Percentiles rank a stretch among this genome's conserved stretches.
Evolutionary conservation across 345 rosid genomes (phyloP).

Genomic region (Odontarrhena argentea): DNA sequence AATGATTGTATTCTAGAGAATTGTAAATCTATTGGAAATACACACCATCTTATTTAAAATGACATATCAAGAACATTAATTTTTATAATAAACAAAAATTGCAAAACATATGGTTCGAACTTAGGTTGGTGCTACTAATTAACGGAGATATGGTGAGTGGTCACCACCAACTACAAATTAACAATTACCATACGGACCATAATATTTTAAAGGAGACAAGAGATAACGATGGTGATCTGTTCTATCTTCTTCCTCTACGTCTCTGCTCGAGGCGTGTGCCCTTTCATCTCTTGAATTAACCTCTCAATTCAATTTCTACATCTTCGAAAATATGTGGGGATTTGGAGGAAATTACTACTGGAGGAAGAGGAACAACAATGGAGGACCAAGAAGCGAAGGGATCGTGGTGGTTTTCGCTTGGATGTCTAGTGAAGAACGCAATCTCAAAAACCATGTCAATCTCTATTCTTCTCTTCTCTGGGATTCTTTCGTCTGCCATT

Average conservation of each 20-base stretch:
- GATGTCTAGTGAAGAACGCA: constrained; percentile 83
- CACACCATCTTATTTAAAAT: too few relatives aligned
- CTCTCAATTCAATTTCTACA: constrained; percentile 14
- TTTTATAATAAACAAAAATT: too few relatives aligned
- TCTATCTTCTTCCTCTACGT: constrained; percentile 38
- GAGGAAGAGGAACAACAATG: constrained; percentile 53
- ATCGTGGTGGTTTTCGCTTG: constrained; percentile 79
- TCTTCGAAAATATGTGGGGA: constrained; percentile 62
- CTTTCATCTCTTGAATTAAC: constrained; percentile 6
- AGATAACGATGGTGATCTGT: constrained; percentile 32
- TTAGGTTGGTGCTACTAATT: too few relatives aligned
- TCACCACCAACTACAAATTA: too few relatives aligned
- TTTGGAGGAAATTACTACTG: constrained; percentile 79
- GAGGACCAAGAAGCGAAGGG: constrained; percentile 53
- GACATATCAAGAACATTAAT: too few relatives aligned
- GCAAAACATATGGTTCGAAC: too few relatives aligned
- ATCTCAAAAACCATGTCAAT: constrained; percentile 61
- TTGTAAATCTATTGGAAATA: too few relatives aligned
- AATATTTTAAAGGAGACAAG: background rate
- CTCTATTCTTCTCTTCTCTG: constrained; percentile 73
- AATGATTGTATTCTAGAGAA: too few relatives aligned
- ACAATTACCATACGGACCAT: too few relatives aligned
- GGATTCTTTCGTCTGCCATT: constrained; percentile 84
- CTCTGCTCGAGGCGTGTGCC: constrained; percentile 38
- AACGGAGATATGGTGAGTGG: too few relatives aligned